Conservation (phyloP, 768 basidiomycete genomes). For the Atractiella rhizophila region DNA sequence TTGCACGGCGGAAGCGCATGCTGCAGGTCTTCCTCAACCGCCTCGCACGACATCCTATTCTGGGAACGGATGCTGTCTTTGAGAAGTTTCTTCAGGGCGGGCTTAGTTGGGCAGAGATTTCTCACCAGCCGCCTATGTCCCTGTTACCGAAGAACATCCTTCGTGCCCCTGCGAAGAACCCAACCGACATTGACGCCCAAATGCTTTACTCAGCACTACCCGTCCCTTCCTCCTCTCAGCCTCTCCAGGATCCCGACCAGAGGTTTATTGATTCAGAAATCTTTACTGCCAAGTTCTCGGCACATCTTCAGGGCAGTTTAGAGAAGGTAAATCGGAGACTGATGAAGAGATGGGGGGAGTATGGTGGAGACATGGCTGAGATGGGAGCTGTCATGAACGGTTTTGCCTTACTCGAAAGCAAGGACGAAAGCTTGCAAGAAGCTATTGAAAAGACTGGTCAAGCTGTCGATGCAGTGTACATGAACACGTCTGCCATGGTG, state of each 20-base stretch:
- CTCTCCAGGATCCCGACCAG: slow-evolving; percentile 76
- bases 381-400: slow-evolving; percentile 17
- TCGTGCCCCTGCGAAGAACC: slow-evolving; percentile 82
- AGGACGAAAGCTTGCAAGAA: slow-evolving; percentile 30
- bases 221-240: slow-evolving; percentile 51
- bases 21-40: slow-evolving; percentile 85
- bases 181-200: slow-evolving; percentile 47
- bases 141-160: slow-evolving; percentile 81
- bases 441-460: slow-evolving; percentile 94
- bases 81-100: slow-evolving; percentile 88
- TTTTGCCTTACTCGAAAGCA: slow-evolving; percentile 11
- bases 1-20: slow-evolving; percentile 76
- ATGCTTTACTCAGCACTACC: slow-evolving; percentile 51
- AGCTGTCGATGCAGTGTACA: slow-evolving; percentile 76
- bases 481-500: slow-evolving; percentile 72
- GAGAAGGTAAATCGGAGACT: slow-evolving; percentile 83
- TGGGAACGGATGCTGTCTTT: slow-evolving; percentile 87
- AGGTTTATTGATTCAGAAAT: slow-evolving; percentile 85
- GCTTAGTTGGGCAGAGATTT: slow-evolving; percentile 84
- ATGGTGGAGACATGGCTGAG: slow-evolving; percentile 15
- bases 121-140: slow-evolving; percentile 76
- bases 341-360: slow-evolving; percentile 84
- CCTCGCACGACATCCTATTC: slow-evolving; percentile 65
- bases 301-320: slow-evolving; percentile 72
- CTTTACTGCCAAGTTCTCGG: slow-evolving; percentile 85